Percentiles rank a stretch among this genome's conserved stretches.
Conservation (phyloP, 75 land plant genomes). For the Larix kaempferi region DNA sequence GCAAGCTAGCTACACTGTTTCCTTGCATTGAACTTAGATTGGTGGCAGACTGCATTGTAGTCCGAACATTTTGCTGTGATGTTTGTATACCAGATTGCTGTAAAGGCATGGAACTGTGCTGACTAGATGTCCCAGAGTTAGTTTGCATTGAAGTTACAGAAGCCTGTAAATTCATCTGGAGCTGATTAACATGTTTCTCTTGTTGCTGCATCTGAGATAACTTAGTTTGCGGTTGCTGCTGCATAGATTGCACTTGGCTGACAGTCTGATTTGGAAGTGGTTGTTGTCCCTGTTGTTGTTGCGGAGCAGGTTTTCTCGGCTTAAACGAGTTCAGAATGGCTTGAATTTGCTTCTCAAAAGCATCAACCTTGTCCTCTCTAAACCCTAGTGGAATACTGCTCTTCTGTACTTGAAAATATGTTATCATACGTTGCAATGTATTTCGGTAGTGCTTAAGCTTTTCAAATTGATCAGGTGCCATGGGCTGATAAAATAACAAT, state of each 20-base stretch:
- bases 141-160: slow-evolving; percentile 38
- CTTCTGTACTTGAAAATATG: slow-evolving; percentile 42
- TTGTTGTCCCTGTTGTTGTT: slow-evolving; percentile 58
- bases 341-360: slow-evolving; percentile 76
- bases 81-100: slow-evolving; percentile 27
- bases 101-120: slow-evolving; percentile 42
- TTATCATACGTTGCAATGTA: slow-evolving; percentile 50
- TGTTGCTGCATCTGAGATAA: slow-evolving; percentile 9
- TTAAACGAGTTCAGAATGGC: slow-evolving; percentile 50
- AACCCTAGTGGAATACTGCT: slow-evolving; percentile 31
- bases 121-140: slow-evolving; percentile 25
- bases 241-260: slow-evolving; percentile 11
- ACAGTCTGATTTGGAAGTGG: slow-evolving; percentile 27
- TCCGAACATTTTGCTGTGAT: slow-evolving; percentile 38
- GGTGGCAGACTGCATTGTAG: slow-evolving; percentile 34
- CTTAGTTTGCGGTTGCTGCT: no score
- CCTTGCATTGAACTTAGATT: slow-evolving; percentile 53
- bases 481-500: neutral
- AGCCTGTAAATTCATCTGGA: slow-evolving; percentile 44
- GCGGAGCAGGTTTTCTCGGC: slow-evolving; percentile 28
- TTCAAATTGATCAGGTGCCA: slow-evolving; percentile 51
- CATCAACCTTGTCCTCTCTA: slow-evolving; percentile 63
- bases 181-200: slow-evolving; percentile 42
- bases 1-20: slow-evolving; percentile 37
- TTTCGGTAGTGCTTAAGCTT: slow-evolving; percentile 53